Conservation (phyloP, 176 grass and related monocot species). For the Elaeis guineensis region DNA sequence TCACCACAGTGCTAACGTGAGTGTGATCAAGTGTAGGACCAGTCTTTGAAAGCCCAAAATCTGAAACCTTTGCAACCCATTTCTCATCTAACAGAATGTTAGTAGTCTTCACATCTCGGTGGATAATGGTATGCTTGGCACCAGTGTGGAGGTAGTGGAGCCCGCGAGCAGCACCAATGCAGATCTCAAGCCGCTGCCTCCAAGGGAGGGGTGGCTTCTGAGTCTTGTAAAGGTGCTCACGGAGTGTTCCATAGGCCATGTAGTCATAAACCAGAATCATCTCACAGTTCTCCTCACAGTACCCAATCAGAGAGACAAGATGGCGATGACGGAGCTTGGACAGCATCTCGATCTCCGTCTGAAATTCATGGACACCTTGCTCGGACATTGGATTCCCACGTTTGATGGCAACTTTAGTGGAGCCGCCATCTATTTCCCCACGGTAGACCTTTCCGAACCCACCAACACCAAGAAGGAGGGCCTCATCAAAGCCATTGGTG, state of each 20-base stretch:
- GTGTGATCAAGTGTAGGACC: conserved; percentile 84
- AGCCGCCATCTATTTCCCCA: conserved; percentile 59
- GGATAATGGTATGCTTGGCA: conserved; percentile 92
- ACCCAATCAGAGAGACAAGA: conserved; percentile 82
- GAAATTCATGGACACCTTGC: conserved; percentile 89
- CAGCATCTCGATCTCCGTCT: conserved; percentile 89
- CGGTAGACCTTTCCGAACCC: conserved; percentile 87
- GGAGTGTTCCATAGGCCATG: conserved; percentile 86
- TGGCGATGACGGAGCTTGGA: conserved; percentile 89
- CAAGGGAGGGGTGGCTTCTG: conserved; percentile 85
- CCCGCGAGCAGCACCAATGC: conserved; percentile 91
- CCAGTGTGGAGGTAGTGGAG: conserved; percentile 95
- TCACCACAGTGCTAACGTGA: conserved; percentile 95
- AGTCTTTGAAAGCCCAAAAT: conserved; percentile 94
- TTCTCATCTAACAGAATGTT: conserved; percentile 95
- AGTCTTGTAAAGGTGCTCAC: conserved; percentile 92
- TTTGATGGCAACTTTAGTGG: conserved; percentile 86
- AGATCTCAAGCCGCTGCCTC: conserved; percentile 83
- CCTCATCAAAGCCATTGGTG: conserved; percentile 81
- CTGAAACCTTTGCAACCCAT: conserved; percentile 96
- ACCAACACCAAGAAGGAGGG: conserved; percentile 72
- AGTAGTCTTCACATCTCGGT: conserved; percentile 93
- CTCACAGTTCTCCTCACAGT: conserved; percentile 87
- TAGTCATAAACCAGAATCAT: conserved; percentile 92
- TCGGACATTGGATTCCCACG: conserved; percentile 85